Conservation (phyloP, 257 asterid genomes). For the Scutellaria barbata region DNA sequence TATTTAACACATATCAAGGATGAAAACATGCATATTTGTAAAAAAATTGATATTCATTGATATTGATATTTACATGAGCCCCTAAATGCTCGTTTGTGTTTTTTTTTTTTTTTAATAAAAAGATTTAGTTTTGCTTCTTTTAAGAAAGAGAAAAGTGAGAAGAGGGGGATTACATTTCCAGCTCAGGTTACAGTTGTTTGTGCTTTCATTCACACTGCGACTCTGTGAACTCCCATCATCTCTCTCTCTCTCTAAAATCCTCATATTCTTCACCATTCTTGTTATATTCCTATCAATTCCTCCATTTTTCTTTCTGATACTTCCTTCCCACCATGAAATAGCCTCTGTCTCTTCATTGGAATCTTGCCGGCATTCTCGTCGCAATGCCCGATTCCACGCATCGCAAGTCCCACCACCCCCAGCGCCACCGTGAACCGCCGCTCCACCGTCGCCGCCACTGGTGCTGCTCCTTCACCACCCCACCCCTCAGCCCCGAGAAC, state of each 20-base stretch:
- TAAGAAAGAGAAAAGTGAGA: slow-evolving; percentile 24
- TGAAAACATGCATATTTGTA: too few species aligned
- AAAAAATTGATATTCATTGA: too few species aligned
- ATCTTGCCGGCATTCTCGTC: background rate
- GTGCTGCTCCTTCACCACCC: slow-evolving; percentile 83
- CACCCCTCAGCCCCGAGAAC: slow-evolving; percentile 84
- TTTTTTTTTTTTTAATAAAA: background rate
- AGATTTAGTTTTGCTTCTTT: slow-evolving; percentile 32
- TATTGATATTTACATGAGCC: too few species aligned
- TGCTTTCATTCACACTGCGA: slow-evolving; percentile 4
- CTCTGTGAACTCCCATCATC: slow-evolving; percentile 5
- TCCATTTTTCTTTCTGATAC: background rate
- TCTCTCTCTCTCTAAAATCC: slow-evolving; percentile 35
- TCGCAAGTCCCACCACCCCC: slow-evolving; percentile 40
- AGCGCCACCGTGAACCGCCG: slow-evolving; percentile 59
- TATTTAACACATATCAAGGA: too few species aligned
- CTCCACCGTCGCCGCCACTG: slow-evolving; percentile 72
- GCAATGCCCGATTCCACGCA: slow-evolving; percentile 54
- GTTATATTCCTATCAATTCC: slow-evolving; percentile 27
- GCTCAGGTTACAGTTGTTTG: slow-evolving; percentile 32
- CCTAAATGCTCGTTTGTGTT: too few species aligned
- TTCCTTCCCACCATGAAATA: slow-evolving; percentile 27
- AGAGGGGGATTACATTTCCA: slow-evolving; percentile 25
- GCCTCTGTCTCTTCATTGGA: background rate
- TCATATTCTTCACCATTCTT: slow-evolving; percentile 28